Evolutionary conservation across 2,329 filamentous ascomycete genomes (phyloP), one percentile per base, ranked within the genome.

Genomic region (Purpureocillium takamizusanense): DNA sequence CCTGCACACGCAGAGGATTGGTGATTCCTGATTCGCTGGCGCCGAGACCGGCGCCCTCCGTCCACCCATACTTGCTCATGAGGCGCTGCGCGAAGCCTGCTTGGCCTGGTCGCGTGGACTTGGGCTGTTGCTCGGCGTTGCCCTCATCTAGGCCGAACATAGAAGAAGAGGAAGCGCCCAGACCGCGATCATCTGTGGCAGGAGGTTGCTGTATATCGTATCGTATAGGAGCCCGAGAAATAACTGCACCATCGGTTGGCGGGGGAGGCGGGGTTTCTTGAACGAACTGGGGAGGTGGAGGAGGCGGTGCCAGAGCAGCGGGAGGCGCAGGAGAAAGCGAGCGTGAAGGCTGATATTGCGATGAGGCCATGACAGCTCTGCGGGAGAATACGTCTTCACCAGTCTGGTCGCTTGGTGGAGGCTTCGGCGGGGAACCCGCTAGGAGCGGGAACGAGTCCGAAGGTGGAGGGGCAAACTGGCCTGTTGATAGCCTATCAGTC

Each of bases 1-100:
- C 75, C 51, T 95, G 78, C 18, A 90, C 84, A 34, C 79, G 78
- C 4, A 98, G 67, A 4, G 89, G 86, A 16, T 88, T 86, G 38
- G 86, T 72, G 51, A 98, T 95, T 43, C 92, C 92, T 17, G 80
- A 78, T 25, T 78, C 79, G 45, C 81, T 76, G 13, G 86, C 88
- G 48, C 92, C 92, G 4, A 98, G 76, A 15, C 92, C 92, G 45
- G 82, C 75, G 17, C 92, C 92, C 53, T 89, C 83, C 28, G 80
- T 82, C 86, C 89, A 97, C 39, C 92, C 92, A 63, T 95, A 92
- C 57, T 95, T 97, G 44, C 78, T 76, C 78, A 98, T 87, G 40
- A 97, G 75, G 27, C 88, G 83, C 48, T 88, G 78, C 1, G 87
- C 92, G 59, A 95, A 95, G 37, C 82, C 85, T 46, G 80, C 76